Percentiles rank a stretch among this genome's conserved stretches.
Conservation (phyloP, 2,329 filamentous ascomycete species). For the Neofusicoccum laricinum region DNA sequence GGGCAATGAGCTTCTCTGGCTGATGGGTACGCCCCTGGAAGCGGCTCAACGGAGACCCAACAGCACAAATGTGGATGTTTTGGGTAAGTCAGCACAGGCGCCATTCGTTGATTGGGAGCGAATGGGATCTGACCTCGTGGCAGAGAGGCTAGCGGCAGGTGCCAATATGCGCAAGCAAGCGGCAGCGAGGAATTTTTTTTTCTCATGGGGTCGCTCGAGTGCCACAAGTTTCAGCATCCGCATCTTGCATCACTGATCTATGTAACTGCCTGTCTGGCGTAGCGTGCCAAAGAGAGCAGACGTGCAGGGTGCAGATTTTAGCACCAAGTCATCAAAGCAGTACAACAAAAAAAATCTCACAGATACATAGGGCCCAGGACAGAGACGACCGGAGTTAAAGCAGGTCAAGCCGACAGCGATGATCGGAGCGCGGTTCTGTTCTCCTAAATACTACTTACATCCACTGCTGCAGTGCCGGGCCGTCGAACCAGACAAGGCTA, state of each 20-base stretch:
- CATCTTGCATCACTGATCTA: background rate
- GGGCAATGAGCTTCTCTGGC: background rate
- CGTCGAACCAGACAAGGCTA: background rate
- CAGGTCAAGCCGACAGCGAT: too few relatives aligned
- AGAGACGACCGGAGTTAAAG: too few relatives aligned
- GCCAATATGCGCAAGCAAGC: background rate
- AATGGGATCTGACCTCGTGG: background rate
- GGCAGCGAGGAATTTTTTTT: background rate
- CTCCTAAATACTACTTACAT: too few relatives aligned
- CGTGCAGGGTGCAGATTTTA: background rate
- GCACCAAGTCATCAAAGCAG: too few relatives aligned
- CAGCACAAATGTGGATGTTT: background rate
- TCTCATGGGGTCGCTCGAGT: background rate
- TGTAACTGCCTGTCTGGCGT: background rate
- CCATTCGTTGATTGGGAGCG: background rate
- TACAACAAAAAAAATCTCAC: too few relatives aligned
- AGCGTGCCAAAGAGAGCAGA: background rate
- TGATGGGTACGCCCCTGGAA: background rate
- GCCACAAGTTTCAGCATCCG: slow-evolving; percentile 9
- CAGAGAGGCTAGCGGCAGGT: background rate
- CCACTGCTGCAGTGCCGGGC: too few relatives aligned
- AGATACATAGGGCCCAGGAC: too few relatives aligned
- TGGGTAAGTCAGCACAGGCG: background rate
- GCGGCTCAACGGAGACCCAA: background rate
- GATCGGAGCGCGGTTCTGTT: too few relatives aligned